Conservation (phyloP, 345 rosid genomes). For the Syzygium jambos region DNA sequence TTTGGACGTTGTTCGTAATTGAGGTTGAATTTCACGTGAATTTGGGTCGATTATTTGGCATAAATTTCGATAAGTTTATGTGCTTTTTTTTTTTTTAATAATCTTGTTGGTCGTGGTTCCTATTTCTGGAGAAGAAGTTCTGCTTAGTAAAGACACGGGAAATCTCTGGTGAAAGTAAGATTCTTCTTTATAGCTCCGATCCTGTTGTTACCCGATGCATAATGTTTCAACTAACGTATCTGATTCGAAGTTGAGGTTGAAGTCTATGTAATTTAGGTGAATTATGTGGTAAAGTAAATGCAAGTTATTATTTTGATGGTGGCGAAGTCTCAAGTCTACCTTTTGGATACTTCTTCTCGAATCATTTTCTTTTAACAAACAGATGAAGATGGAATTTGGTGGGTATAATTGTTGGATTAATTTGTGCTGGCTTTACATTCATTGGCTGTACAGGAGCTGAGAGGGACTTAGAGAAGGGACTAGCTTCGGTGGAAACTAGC, state of each 20-base stretch:
- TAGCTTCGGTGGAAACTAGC: constrained; percentile 17
- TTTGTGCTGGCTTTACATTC: neutral
- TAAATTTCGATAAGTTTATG: neutral
- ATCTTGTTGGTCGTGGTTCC: neutral
- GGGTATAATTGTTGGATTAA: neutral
- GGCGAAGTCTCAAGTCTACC: neutral
- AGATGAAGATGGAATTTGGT: neutral
- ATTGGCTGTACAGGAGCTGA: constrained; percentile 31
- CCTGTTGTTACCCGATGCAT: neutral
- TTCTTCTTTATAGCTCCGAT: neutral
- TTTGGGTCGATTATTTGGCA: neutral
- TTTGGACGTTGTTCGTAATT: neutral
- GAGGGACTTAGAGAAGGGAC: constrained; percentile 66
- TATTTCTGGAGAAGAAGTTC: neutral
- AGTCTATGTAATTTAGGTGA: neutral
- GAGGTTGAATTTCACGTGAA: neutral
- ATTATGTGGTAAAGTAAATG: neutral
- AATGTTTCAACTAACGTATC: neutral
- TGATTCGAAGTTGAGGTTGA: neutral
- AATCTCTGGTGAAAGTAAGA: neutral
- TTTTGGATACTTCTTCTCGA: neutral
- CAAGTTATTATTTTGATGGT: neutral
- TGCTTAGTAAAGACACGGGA: neutral
- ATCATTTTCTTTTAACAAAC: neutral
- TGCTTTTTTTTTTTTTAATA: neutral